Conservation (phyloP, 1,139 yeast genomes). For the Pichia sp. region DNA sequence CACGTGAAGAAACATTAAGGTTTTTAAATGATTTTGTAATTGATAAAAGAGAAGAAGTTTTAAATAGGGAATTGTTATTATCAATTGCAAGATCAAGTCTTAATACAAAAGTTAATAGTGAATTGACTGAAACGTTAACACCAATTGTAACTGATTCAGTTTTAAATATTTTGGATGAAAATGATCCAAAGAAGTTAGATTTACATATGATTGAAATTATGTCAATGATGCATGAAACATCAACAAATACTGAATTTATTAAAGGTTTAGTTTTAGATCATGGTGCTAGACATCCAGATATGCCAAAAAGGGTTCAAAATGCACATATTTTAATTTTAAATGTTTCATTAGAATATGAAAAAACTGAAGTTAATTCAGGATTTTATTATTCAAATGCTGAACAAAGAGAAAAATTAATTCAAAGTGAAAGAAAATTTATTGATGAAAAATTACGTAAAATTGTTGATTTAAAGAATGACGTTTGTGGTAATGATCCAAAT, state of each 20-base stretch:
- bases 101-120: constrained; percentile 74
- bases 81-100: constrained; percentile 90
- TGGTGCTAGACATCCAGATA: constrained; percentile 98
- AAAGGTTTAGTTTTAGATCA: constrained; percentile 93
- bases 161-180: constrained; percentile 57
- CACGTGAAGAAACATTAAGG: constrained; percentile 67
- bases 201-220: constrained; percentile 97
- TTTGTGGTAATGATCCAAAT: constrained; percentile 68
- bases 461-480: constrained; percentile 86
- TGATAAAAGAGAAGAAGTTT: constrained; percentile 25
- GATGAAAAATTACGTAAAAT: constrained; percentile 90
- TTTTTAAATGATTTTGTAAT: constrained; percentile 58
- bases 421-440: constrained; percentile 88
- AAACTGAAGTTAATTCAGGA: constrained; percentile 95
- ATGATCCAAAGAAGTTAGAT: constrained; percentile 51
- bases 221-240: constrained; percentile 93
- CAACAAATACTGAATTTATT: constrained; percentile 75
- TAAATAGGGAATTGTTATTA: constrained; percentile 80
- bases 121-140: constrained; percentile 71
- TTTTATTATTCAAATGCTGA: constrained; percentile 93
- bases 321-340: constrained; percentile 83
- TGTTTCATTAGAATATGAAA: constrained; percentile 93
- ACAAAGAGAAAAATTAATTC: constrained; percentile 92
- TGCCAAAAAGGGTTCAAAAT: constrained; percentile 85
- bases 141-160: constrained; percentile 98